These are phyloP conservation scores for Arthroderma uncinatum DNA, from an alignment of 2,329 filamentous ascomycete genomes.

Conservation along the genomic window DNA sequence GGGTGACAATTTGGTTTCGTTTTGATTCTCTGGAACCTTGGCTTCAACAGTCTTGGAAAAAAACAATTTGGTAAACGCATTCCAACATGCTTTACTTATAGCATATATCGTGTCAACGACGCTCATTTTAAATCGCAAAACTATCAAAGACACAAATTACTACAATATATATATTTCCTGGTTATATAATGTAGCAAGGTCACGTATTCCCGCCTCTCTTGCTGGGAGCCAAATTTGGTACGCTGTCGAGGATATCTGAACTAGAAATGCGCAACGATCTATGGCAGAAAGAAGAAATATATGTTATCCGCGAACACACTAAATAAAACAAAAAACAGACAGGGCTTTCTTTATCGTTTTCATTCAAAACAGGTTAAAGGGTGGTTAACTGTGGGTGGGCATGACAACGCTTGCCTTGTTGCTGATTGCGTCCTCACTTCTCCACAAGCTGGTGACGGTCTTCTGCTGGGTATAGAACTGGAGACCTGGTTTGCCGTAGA, in stretches of 20 bases:
- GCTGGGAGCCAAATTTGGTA: background rate
- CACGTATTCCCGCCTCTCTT: background rate
- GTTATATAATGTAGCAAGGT: background rate
- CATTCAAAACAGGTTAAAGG: background rate
- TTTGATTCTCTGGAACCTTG: background rate
- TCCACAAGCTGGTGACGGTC: conserved; percentile 92
- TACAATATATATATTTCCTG: background rate
- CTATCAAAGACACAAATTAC: background rate
- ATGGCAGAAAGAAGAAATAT: background rate
- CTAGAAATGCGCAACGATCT: conserved; percentile 3
- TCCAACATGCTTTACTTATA: background rate
- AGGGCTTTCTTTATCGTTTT: background rate
- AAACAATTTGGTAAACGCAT: background rate
- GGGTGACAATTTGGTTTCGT: background rate
- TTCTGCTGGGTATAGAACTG: conserved; percentile 96
- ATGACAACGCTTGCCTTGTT: conserved; percentile 81
- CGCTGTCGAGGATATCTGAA: conserved; percentile 1
- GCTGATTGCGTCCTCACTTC: conserved; percentile 68
- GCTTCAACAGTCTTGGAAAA: background rate
- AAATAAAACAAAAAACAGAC: background rate
- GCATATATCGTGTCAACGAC: background rate
- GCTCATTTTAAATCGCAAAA: background rate
- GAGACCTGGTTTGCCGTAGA: conserved; percentile 87
- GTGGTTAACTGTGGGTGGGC: conserved; percentile 50
- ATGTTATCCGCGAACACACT: conserved; percentile 5